These are phyloP conservation scores for Pseudogymnoascus sp. DNA, from an alignment of 2,329 filamentous ascomycete genomes.

Conservation along the genomic window DNA sequence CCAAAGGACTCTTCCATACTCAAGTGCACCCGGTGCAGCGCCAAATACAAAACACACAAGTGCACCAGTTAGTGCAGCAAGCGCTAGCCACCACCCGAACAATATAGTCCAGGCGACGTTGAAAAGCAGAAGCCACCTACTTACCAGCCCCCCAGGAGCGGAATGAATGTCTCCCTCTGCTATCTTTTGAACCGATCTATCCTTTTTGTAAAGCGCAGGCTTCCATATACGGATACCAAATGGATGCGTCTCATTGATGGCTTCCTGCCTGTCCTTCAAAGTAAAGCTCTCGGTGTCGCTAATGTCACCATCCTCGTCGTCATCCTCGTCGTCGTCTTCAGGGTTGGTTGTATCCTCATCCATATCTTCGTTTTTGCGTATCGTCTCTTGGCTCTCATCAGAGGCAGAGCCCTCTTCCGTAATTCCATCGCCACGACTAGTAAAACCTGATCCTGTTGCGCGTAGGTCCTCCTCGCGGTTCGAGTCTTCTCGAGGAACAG, in stretches of 20 bases:
- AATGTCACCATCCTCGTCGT: constrained; percentile 59
- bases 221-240: constrained; percentile 99
- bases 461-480: constrained; percentile 37
- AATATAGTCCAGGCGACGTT: constrained; percentile 84
- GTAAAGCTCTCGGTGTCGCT: constrained; percentile 98
- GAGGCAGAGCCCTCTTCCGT: constrained; percentile 13
- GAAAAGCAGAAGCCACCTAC: constrained; percentile 74
- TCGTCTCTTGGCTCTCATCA: constrained; percentile 15
- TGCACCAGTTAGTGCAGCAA: constrained; percentile 66
- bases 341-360: constrained; percentile 22
- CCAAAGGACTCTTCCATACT: constrained; percentile 79
- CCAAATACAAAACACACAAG: constrained; percentile 71
- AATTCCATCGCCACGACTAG: constrained; percentile 8
- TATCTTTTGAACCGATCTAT: constrained; percentile 88
- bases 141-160: constrained; percentile 79
- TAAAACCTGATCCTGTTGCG: constrained; percentile 18
- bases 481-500: constrained; percentile 41
- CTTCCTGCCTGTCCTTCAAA: constrained; percentile 89
- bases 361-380: constrained; percentile 17
- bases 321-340: constrained; percentile 37
- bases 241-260: constrained; percentile 97
- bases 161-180: constrained; percentile 97
- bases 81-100: constrained; percentile 94
- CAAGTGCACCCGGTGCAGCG: constrained; percentile 68
- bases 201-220: constrained; percentile 95